phyloP scores from a whole-genome alignment of 129 eudicot genomes.

The Helichrysum umbraculigerum region DNA sequence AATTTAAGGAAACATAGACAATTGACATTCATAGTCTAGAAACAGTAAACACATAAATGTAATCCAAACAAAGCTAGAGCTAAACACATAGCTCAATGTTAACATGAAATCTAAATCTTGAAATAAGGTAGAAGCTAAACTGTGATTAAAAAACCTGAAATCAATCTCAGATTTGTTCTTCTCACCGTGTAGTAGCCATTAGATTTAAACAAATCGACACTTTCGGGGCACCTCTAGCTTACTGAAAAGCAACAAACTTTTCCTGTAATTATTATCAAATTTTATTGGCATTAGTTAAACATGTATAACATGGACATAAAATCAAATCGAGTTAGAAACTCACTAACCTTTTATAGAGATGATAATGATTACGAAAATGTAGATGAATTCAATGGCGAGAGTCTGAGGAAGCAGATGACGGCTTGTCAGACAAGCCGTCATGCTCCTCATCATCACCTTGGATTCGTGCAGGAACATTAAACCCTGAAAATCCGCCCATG shows the following conservation, averaged over 20 bases:
- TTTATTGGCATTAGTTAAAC: not conserved
- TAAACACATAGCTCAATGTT: constrained; percentile 37
- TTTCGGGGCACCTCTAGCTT: not conserved
- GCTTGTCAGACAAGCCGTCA: constrained; percentile 79
- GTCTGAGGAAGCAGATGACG: constrained; percentile 94
- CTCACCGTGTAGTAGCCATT: constrained; percentile 44
- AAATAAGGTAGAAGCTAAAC: constrained; percentile 28
- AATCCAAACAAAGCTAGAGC: constrained; percentile 44
- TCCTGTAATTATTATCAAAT: constrained; percentile 21
- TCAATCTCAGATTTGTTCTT: constrained; percentile 50
- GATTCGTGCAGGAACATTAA: constrained; percentile 76
- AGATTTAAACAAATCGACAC: constrained; percentile 30
- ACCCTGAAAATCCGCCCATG: constrained; percentile 64
- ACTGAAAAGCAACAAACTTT: constrained; percentile 23
- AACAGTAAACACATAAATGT: constrained; percentile 22
- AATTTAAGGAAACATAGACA: constrained; percentile 16
- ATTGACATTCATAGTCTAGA: constrained; percentile 24
- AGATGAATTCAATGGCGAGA: constrained; percentile 70
- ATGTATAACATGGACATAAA: not conserved
- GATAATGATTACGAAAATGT: constrained; percentile 11
- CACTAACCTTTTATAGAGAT: constrained; percentile 43
- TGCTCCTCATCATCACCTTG: constrained; percentile 94
- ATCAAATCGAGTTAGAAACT: not conserved
- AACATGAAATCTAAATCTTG: constrained; percentile 27
- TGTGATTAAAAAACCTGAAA: constrained; percentile 52